Base-by-base conservation (phyloP, 371 early-diverging fungal species). In the Saksenaea oblongispora region DNA sequence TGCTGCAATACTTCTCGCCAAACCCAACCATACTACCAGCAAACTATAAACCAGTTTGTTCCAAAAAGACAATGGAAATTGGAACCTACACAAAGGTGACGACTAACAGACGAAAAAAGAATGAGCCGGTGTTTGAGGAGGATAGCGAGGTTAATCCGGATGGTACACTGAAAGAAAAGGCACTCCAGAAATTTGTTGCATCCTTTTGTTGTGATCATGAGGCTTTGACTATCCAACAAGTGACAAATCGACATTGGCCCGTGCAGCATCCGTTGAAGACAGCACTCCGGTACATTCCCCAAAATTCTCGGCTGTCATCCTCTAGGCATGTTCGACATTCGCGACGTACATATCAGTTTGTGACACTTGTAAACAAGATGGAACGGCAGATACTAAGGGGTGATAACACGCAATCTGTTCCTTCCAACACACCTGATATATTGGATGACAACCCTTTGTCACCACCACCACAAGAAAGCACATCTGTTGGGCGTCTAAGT, bases 11-110 rank as follows among this genome's bases (percentile, higher is more conserved):
- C 31, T 70, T 62, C 11, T 28, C 34, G 1, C 34, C 62, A 1
- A 74, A 78, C 35, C 74, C 82, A 34, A 55, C 67, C 10, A 58
- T 91, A 47, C 51, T 91, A 17, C 87, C 90, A 1, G 34, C 24
- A 0, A 72, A 73, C 11, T 76, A 80, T 7, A 69, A 61, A 28
- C 91, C 91, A 2, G 70, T 72, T 0, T 75, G 83, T 35, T 73
- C 63, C 22, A 59, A 69, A 34, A 64, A 72, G 37, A 41, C 31
- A 14, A 34, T 83, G 5, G 14, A 56, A 0, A 76, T 83, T 2
- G 75, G 77, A 2, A 53, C 51, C 9, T 82, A 66, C 47, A 24
- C 44, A 9, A 61, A 58, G 7, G 34, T 61, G 0, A 13, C 58
- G 7, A 35, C 51, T 17, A 56, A 58, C 14, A n/a, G 51, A 8